Evolutionary conservation across 805 yeast species (phyloP).

Genomic region (Spathaspora hagerdaliae): DNA sequence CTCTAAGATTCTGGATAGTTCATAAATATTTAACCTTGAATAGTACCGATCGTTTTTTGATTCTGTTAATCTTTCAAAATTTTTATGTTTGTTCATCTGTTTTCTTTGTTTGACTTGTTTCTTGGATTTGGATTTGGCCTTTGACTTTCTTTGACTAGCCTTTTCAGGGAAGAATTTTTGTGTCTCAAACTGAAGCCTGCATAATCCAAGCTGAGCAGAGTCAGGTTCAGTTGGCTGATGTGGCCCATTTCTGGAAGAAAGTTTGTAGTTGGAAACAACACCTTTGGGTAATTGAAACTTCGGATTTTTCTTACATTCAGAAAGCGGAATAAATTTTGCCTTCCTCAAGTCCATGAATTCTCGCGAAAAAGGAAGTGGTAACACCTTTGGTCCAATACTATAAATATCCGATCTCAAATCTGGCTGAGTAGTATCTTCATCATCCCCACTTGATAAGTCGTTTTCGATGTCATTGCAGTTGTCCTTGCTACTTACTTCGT

Average conservation of each 20-base stretch:
- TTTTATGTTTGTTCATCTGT: background rate
- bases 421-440: background rate
- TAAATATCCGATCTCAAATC: slow-evolving; percentile 1
- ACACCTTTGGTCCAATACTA: slow-evolving; percentile 5
- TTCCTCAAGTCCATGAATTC: slow-evolving; percentile 5
- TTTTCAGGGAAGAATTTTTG: background rate
- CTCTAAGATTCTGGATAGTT: slow-evolving; percentile 49
- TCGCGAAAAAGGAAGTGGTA: slow-evolving; percentile 7
- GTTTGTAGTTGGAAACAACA: slow-evolving; percentile 1
- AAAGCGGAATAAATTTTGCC: slow-evolving; percentile 8
- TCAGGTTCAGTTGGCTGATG: slow-evolving; percentile 1
- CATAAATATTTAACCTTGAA: slow-evolving; percentile 55
- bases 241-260: background rate
- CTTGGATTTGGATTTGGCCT: background rate
- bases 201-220: background rate
- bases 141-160: background rate
- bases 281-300: slow-evolving; percentile 5
- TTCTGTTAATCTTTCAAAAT: slow-evolving; percentile 1
- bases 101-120: background rate
- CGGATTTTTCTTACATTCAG: slow-evolving; percentile 7
- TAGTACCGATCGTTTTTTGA: slow-evolving; percentile 12
- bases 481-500: too few species aligned
- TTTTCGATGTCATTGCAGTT: too few species aligned
- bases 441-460: background rate
- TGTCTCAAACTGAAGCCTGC: slow-evolving; percentile 1